phyloP scores from a whole-genome alignment of 2,329 filamentous ascomycete species.

The Phialophora expanda region DNA sequence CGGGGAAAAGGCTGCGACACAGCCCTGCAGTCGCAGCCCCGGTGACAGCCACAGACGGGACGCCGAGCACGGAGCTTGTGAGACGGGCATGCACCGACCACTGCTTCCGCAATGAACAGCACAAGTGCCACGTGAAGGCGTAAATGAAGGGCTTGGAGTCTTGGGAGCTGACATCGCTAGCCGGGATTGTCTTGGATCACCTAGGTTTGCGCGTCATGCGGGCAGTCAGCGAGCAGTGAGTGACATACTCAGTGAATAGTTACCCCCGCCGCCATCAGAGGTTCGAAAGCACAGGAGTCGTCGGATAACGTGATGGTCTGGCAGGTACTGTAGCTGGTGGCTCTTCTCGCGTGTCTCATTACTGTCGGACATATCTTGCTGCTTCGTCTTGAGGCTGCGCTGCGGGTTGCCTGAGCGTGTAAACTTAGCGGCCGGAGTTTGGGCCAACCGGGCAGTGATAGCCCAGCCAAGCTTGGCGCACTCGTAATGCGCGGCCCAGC shows the following conservation, averaged over 20 bases:
- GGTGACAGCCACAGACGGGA: neutral
- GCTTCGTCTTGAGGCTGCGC: neutral
- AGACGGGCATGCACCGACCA: neutral
- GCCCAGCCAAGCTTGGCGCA: neutral
- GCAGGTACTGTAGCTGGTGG: neutral
- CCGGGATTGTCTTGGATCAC: slow-evolving; percentile 2
- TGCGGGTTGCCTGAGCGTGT: neutral
- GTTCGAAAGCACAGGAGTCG: neutral
- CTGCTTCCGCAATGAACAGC: neutral
- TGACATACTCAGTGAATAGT: neutral
- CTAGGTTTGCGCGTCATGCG: slow-evolving; percentile 3
- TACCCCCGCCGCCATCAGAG: too few relatives aligned
- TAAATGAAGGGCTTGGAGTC: neutral
- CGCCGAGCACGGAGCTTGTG: neutral
- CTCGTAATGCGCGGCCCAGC: neutral
- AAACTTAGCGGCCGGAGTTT: neutral
- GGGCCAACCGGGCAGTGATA: neutral
- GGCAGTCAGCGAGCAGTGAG: neutral
- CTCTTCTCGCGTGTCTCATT: neutral
- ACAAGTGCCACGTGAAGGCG: neutral
- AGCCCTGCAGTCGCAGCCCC: neutral
- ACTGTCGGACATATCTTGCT: neutral
- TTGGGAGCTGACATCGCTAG: slow-evolving; percentile 8
- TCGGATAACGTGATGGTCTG: neutral
- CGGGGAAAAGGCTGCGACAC: slow-evolving; percentile 1